Evolutionary conservation across 306 rosid genomes (phyloP).

Genomic region (Malus fusca): DNA sequence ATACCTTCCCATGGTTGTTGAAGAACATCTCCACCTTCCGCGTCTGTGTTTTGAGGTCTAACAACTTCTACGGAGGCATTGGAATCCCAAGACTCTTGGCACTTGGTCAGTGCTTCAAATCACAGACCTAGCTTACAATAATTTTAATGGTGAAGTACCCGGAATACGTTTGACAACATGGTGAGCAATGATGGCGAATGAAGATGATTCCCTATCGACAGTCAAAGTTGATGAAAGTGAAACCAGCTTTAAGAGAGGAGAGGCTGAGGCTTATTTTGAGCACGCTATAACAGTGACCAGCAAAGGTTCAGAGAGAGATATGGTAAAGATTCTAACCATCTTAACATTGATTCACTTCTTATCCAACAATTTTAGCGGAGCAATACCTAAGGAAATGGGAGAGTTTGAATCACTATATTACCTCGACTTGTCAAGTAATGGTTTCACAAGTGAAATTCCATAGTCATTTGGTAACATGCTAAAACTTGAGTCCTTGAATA

Average conservation of each 20-base stretch:
- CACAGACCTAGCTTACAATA: background rate
- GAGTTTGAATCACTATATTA: background rate
- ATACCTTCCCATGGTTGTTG: constrained; percentile 10
- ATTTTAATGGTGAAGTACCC: background rate
- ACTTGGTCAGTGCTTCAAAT: constrained; percentile 16
- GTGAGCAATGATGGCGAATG: background rate
- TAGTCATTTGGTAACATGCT: too few species aligned
- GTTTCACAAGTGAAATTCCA: background rate
- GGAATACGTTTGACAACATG: background rate
- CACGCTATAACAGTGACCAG: background rate
- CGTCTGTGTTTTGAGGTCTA: constrained; percentile 17
- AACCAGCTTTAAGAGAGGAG: too few species aligned
- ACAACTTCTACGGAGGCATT: background rate
- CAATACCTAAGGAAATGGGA: background rate
- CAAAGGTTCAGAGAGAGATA: background rate
- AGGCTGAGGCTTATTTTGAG: too few species aligned
- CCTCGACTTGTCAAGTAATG: constrained; percentile 11
- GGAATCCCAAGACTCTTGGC: background rate
- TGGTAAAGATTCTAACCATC: background rate
- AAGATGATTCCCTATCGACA: background rate
- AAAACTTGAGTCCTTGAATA: too few species aligned
- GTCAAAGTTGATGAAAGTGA: background rate
- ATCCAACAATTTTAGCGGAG: too few species aligned
- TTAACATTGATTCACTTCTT: background rate
- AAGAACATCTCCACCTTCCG: constrained; percentile 10